Percentiles rank a stretch among this genome's conserved stretches.
Conservation (phyloP, 73 alveolate species). For the Tetrahymena elliotti region DNA sequence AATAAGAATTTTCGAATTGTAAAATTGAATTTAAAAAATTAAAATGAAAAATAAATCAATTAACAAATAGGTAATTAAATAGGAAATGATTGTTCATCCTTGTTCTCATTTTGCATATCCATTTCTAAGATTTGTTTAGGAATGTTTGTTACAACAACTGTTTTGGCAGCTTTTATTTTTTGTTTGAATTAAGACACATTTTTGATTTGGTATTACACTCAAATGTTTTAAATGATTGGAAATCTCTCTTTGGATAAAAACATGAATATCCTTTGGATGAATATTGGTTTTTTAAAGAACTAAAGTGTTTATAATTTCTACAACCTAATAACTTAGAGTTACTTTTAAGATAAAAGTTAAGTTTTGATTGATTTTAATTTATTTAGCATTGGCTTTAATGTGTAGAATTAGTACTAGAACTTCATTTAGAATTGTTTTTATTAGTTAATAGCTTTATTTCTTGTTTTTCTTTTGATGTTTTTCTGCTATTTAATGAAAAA, state of each 20-base stretch:
- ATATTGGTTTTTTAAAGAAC: not conserved
- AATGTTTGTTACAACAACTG: not conserved
- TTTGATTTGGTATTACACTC: not conserved
- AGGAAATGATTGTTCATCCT: not conserved
- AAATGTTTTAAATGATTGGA: not conserved
- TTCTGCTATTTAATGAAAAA: not conserved
- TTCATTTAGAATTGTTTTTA: not conserved
- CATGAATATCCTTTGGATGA: not conserved
- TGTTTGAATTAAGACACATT: not conserved
- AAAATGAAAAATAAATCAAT: no score
- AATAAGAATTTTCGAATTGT: not conserved
- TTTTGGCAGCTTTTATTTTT: not conserved
- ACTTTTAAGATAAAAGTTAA: not conserved
- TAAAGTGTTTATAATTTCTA: not conserved
- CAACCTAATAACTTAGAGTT: not conserved
- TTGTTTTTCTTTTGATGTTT: not conserved
- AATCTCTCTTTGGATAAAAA: not conserved
- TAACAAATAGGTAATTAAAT: not conserved
- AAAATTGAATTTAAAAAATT: no score
- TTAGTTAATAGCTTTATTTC: not conserved
- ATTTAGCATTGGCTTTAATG: not conserved
- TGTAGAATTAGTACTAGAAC: not conserved
- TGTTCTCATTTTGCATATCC: not conserved
- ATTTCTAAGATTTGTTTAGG: not conserved
- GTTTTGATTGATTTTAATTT: not conserved